Evolutionary conservation across 371 early-diverging fungal genomes (phyloP), one percentile per base, ranked within the genome.

Genomic region (Apophysomyces elegans): DNA sequence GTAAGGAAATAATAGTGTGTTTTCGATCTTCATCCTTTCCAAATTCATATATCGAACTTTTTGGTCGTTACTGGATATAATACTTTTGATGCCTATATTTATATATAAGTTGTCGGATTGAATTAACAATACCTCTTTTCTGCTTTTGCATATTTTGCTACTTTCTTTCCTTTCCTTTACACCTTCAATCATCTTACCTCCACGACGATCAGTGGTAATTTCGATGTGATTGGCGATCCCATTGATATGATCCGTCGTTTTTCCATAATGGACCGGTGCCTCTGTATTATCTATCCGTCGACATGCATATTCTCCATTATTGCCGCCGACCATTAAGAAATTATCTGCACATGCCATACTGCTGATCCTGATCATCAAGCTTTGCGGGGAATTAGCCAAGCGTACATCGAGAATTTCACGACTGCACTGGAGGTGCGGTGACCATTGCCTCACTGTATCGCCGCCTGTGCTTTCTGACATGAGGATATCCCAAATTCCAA

Each of bases 191-290:
- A 37, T 18, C 58, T 36, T 64, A 71, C 73, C 66, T 35, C 88
- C 87, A 43, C 65, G 65, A n/a, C 80, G 74, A 4, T 69, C 62
- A 1, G 62, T 38, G 0, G 65, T 66, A 3, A 90, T 77, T 16
- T 91, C 81, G 0, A 84, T 78, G 67, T 92, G 90, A 66, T 89
- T 92, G 41, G 86, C 86, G 38, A 90, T 91, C 7, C 89, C 91
- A 39, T 57, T 73, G 14, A 59, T 66, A 32, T 76, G 67, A 59
- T 75, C 62, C 12, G 64, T 50, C 37, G 76, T 83, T 13, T 71
- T 59, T 5, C 86, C 87, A 59, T 65, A 77, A 58, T 61, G 76
- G 12, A 69, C 66, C 39, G 43, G 65, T 12, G 57, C 68, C 57
- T 68, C 57, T 18, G 16, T 32, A 57, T 68, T 64, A 67, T 75